Base-by-base conservation (phyloP, 176 grass and related monocot species). In the Luzula sylvatica region DNA sequence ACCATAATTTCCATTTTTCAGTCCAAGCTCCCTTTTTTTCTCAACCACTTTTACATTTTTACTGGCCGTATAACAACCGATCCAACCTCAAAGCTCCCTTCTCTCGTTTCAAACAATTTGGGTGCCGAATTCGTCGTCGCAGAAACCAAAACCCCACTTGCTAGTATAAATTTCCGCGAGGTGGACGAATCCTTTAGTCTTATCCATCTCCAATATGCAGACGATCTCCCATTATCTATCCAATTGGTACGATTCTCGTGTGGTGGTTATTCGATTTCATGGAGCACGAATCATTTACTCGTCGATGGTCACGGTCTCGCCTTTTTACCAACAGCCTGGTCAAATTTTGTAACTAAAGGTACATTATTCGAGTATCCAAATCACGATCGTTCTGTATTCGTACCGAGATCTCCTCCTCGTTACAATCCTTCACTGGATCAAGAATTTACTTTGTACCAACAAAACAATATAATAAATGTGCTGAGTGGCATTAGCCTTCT, bases 101-200 rank as follows among this genome's bases (percentile, higher is more conserved):
- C 42, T 24, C 16, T 86, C 60, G 25, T 61, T 2, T 86, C 76
- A 43, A 19, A 53, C 44, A 92, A 92, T 67, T 67, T 38, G 0
- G 87, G 87, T 18, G 87, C 77, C 9, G 87, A 92, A 71, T 67
- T 86, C 21, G 66, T 92, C 7, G 46, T 92, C n/a, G 77, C 77
- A 11, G 20, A 52, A 25, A 42, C 73, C 15, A 38, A 15, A 8
- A 38, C 41, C 11, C 1, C 27, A 24, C 69, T 92, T 3, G 49
- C 51, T 2, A 67, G 42, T 45, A 61, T 78, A 13, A 50, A 92
- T 44, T 92, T 92, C 65, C 44, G 61, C 3, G 69, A 92, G 47
- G 50, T 50, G n/a, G 58, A 74, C 19, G 20, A 38, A 3, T 92
- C 87, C 11, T 14, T 81, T 0, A 26, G 64, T 2, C 15, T 5